Conservation (phyloP, 805 yeast genomes). For the Sungouiella thailandica region DNA sequence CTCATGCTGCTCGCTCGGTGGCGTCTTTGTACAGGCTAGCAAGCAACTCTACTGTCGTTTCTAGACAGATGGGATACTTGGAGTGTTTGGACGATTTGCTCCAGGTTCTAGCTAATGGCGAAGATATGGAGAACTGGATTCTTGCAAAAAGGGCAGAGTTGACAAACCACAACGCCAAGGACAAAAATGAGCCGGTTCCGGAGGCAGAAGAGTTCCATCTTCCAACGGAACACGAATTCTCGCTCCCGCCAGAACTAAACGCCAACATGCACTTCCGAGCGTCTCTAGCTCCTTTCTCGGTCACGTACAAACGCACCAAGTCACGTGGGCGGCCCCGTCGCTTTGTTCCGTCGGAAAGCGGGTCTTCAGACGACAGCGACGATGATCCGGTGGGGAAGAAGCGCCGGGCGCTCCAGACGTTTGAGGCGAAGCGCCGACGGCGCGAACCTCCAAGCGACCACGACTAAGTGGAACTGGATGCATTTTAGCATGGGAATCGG, state of each 20-base stretch:
- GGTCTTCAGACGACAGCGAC: no score
- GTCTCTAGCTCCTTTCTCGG: conserved; percentile 36
- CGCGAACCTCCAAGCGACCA: no score
- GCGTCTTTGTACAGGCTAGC: conserved; percentile 56
- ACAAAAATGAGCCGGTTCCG: background rate
- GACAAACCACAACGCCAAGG: conserved; percentile 12
- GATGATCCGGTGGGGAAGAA: no score
- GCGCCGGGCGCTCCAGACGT: no score
- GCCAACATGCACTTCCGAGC: conserved; percentile 27
- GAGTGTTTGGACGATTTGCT: conserved; percentile 57
- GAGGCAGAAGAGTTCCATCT: conserved; percentile 4
- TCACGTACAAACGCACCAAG: conserved; percentile 20
- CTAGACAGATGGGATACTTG: conserved; percentile 54
- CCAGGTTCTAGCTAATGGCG: conserved; percentile 32
- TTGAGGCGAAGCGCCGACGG: no score
- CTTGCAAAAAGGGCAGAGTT: conserved; percentile 44
- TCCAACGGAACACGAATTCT: conserved; percentile 28
- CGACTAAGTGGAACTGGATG: no score
- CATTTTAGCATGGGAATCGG: no score
- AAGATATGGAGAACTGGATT: conserved; percentile 52
- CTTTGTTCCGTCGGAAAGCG: no score
- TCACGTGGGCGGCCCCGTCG: no score
- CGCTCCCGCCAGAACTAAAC: conserved; percentile 23
- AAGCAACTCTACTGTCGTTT: conserved; percentile 44
- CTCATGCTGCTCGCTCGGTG: conserved; percentile 39